Percentiles rank a stretch among this genome's conserved stretches.
These are phyloP conservation scores for Cyberlindnera mississippiensis DNA, from an alignment of 805 yeast genomes.

Conservation along the genomic window DNA sequence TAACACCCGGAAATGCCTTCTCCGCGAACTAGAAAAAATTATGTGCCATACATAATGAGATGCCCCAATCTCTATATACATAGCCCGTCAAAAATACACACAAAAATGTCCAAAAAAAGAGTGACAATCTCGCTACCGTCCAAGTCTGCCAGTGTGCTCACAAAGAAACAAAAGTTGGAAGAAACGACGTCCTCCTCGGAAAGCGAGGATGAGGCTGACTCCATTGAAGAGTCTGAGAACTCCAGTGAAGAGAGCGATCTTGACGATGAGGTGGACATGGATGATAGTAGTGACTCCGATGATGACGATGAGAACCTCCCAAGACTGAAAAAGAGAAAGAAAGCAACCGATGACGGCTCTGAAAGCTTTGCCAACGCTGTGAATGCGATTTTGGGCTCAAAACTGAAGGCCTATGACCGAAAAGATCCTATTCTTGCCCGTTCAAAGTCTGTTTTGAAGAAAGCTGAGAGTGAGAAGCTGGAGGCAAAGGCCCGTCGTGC, in stretches of 20 bases:
- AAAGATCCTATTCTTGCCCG: constrained; percentile 89
- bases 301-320: constrained; percentile 36
- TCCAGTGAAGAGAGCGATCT: constrained; percentile 5
- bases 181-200: no score
- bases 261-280: constrained; percentile 15
- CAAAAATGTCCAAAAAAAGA: constrained; percentile 22
- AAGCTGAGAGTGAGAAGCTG: constrained; percentile 74
- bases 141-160: not conserved
- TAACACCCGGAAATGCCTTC: no score
- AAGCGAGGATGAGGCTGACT: constrained; percentile 4
- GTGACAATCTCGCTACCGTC: constrained; percentile 19
- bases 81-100: no score
- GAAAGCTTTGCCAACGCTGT: constrained; percentile 78
- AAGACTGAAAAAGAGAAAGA: constrained; percentile 50
- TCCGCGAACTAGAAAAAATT: no score
- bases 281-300: constrained; percentile 19
- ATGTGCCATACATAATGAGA: no score
- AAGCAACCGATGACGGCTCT: constrained; percentile 64
- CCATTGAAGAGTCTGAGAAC: constrained; percentile 6
- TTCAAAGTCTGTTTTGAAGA: constrained; percentile 63
- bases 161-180: no score
- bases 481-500: constrained; percentile 80
- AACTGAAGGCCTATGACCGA: constrained; percentile 83
- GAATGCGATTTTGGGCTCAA: constrained; percentile 77
- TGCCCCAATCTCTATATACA: no score